Base-by-base conservation (phyloP, 139 green algal species). In the Trebouxia sp. region DNA sequence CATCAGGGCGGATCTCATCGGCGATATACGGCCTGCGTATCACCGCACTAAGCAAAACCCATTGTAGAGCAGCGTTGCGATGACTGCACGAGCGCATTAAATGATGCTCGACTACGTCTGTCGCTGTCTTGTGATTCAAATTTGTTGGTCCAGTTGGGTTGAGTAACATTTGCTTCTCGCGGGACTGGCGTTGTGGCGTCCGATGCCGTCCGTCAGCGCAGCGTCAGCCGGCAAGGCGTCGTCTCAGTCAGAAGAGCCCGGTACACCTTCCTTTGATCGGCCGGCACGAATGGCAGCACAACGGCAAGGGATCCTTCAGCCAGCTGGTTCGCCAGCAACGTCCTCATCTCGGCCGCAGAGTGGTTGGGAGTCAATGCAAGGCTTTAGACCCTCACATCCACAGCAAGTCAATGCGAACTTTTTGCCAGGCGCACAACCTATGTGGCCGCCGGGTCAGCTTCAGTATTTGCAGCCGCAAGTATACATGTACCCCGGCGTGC, bases 401-500 rank as follows among this genome's bases (percentile, higher is more conserved):
- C 62, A 42, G 62, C 62, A 72, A 72, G 12, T 72, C 12, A 72
- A 41, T 72, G 11, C 62, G 28, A 35, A 35, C 5, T 72, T 43
- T 15, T 45, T 72, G 62, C 62, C 62, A 43, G 62, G 62, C 35
- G 11, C 62, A 41, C 62, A 72, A 35, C 32, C 32, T 45, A 15
- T 42, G 6, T 72, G 62, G 62, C 62, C 62, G 62, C 62, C 62
- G 43, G 62, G 62, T 5, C 28, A 9, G 28, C 12, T 72, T 30
- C 62, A 35, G 35, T 72, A 72, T 45, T 45, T 72, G 62, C 62
- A 72, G 62, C 62, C 62, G 35, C 62, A 72, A 72, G 62, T 72
- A 14, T 72, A 42, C 37, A 45, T 72, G 62, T 72, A 72, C 43
- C 62, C 62, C 22, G 58, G 58, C 20, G 30, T 69, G 58, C 58